A percentile compares a stretch with the other conserved stretches of the same genome.
Evolutionary conservation across 495 filamentous ascomycete species (phyloP).

Genomic region (Aspergillus egyptiacus): DNA sequence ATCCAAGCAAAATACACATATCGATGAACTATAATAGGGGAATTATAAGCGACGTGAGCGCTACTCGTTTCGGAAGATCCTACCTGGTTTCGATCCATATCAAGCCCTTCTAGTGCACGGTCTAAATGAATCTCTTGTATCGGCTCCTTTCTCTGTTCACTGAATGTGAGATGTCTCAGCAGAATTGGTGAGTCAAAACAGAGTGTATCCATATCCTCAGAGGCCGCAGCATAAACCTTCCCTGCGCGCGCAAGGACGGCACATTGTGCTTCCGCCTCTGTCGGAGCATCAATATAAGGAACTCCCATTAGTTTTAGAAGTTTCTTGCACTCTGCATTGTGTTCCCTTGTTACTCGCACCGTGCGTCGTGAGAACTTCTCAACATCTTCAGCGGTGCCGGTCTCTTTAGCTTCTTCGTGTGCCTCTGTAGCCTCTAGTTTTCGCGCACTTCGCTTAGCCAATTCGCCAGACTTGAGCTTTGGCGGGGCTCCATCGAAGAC

Average conservation of each 20-base stretch:
- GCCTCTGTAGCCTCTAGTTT: conserved; percentile 84
- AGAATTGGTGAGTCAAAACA: conserved; percentile 92
- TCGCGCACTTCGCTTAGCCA: conserved; percentile 87
- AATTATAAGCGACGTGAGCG: background rate
- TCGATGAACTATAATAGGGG: conserved; percentile 70
- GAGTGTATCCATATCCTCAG: conserved; percentile 98
- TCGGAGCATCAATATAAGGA: conserved; percentile 90
- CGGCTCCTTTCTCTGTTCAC: conserved; percentile 93
- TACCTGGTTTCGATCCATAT: conserved; percentile 81
- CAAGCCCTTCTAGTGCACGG: conserved; percentile 74
- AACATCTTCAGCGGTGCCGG: conserved; percentile 90
- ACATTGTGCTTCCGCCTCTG: conserved; percentile 96
- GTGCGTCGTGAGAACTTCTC: conserved; percentile 97
- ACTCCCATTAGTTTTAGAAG: conserved; percentile 92
- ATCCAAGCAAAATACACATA: conserved; percentile 94
- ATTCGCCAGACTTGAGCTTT: conserved; percentile 91
- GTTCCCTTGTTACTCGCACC: conserved; percentile 90
- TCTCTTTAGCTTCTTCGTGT: conserved; percentile 93
- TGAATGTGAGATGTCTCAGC: conserved; percentile 89
- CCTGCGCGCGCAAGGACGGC: conserved; percentile 83
- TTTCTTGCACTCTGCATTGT: conserved; percentile 89
- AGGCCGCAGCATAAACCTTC: conserved; percentile 94
- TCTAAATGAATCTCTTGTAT: conserved; percentile 91
- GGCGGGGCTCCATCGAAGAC: conserved; percentile 97
- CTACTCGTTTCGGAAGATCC: background rate